Conservation (phyloP, 768 basidiomycete genomes). For the Boletus coccyginus region DNA sequence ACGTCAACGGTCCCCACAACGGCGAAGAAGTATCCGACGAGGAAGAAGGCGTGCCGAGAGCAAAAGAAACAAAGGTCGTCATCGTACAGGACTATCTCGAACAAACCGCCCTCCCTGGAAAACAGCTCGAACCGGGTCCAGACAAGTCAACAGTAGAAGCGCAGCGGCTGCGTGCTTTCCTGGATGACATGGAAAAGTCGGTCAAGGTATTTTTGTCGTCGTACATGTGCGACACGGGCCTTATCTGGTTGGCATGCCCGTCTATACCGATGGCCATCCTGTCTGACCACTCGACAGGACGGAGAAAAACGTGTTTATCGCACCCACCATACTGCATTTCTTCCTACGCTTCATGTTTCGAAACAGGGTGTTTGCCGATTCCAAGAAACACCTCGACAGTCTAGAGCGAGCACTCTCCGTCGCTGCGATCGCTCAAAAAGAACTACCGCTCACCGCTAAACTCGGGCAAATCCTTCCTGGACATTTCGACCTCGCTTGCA, state of each 20-base stretch:
- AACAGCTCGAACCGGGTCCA: slow-evolving; percentile 23
- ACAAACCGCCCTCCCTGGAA: slow-evolving; percentile 28
- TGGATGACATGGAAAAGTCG: slow-evolving; percentile 57
- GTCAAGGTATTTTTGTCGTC: slow-evolving; percentile 70
- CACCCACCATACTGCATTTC: slow-evolving; percentile 44
- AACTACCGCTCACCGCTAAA: slow-evolving; percentile 42
- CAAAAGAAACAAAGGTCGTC: slow-evolving; percentile 16
- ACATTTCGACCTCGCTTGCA: slow-evolving; percentile 48
- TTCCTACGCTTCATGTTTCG: slow-evolving; percentile 46
- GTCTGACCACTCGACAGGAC: slow-evolving; percentile 33
- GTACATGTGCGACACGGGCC: slow-evolving; percentile 59
- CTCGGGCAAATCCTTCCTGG: slow-evolving; percentile 40
- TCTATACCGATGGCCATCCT: neutral
- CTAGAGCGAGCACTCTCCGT: slow-evolving; percentile 46
- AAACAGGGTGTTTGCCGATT: slow-evolving; percentile 39
- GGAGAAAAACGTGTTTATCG: slow-evolving; percentile 38
- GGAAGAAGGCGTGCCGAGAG: slow-evolving; percentile 23
- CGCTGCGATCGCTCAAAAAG: slow-evolving; percentile 34
- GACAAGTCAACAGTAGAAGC: slow-evolving; percentile 11
- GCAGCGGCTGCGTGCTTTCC: slow-evolving; percentile 44
- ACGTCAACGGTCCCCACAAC: slow-evolving; percentile 30
- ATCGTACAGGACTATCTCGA: slow-evolving; percentile 32
- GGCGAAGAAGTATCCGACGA: slow-evolving; percentile 31
- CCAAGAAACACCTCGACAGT: slow-evolving; percentile 15
- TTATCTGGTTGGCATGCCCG: slow-evolving; percentile 52